phyloP scores from a whole-genome alignment of 2,329 filamentous ascomycete species.

The Blastomyces parvus region DNA sequence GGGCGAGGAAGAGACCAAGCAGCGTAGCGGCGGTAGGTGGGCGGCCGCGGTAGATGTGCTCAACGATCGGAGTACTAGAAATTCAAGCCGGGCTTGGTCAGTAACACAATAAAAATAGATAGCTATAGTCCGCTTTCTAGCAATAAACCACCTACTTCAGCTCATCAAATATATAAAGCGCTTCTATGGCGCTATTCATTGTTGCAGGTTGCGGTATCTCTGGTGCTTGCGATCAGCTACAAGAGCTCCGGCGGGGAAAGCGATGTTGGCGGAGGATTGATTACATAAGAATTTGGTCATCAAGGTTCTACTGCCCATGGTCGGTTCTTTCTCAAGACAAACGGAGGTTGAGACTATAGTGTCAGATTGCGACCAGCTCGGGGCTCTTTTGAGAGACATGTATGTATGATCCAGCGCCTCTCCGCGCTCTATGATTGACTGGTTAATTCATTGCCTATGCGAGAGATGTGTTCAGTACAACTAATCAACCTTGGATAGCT shows the following conservation, averaged over 20 bases:
- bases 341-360: not conserved
- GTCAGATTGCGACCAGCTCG: not conserved
- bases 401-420: not conserved
- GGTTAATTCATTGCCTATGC: not conserved
- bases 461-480: not conserved
- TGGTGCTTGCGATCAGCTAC: not conserved
- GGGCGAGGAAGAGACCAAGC: slow-evolving; percentile 76
- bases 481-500: not conserved
- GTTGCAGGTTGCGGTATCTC: slow-evolving; percentile 25
- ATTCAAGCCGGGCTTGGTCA: not conserved
- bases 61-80: slow-evolving; percentile 67
- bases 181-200: slow-evolving; percentile 85
- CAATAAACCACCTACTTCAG: slow-evolving; percentile 57
- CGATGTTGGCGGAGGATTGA: not conserved
- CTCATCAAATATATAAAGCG: slow-evolving; percentile 94
- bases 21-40: slow-evolving; percentile 67
- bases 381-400: not conserved
- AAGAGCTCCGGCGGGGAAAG: not conserved
- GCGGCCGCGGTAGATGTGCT: slow-evolving; percentile 77
- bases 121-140: not conserved
- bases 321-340: no score
- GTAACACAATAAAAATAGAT: slow-evolving; percentile 11
- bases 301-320: no score
- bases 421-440: not conserved
- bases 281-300: not conserved